Percentiles rank a stretch among this genome's conserved stretches.
Conservation (phyloP, 179 eudicot species). For the Corrigiola litoralis region DNA sequence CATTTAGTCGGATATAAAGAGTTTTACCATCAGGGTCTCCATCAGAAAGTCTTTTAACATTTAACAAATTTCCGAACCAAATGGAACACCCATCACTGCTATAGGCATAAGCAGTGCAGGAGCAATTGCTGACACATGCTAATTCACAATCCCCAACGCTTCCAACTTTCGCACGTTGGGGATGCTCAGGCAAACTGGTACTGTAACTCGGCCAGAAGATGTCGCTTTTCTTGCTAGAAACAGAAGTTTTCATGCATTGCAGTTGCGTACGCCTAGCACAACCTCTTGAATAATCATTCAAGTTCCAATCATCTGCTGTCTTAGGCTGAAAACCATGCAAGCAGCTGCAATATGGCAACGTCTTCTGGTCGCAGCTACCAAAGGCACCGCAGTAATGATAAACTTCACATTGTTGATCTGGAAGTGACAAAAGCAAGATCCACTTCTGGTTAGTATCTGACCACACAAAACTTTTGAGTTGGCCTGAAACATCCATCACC, state of each 20-base stretch:
- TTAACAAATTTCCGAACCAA: background rate
- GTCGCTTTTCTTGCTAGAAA: background rate
- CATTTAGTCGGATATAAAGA: background rate
- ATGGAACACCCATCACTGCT: background rate
- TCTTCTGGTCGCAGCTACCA: background rate
- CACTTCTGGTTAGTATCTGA: background rate
- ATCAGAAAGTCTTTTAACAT: conserved; percentile 1
- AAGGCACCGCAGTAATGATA: conserved; percentile 1
- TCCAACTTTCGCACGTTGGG: background rate
- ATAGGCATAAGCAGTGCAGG: conserved; percentile 3
- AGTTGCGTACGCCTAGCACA: background rate
- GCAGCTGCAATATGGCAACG: background rate
- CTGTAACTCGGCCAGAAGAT: background rate
- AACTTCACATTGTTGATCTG: conserved; percentile 8
- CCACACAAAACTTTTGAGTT: background rate
- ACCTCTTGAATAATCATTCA: background rate
- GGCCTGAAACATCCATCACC: conserved; percentile 6
- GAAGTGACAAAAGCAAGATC: background rate
- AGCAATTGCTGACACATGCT: background rate
- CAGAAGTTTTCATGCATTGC: too few species aligned
- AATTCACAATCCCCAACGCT: background rate
- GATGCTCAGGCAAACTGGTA: background rate
- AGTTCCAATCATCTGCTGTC: background rate
- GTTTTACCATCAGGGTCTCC: conserved; percentile 6
- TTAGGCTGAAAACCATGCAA: conserved; percentile 2